Evolutionary conservation across 495 filamentous ascomycete species (phyloP), one percentile per base, ranked within the genome.

Genomic region (Penicillium bialowiezense): DNA sequence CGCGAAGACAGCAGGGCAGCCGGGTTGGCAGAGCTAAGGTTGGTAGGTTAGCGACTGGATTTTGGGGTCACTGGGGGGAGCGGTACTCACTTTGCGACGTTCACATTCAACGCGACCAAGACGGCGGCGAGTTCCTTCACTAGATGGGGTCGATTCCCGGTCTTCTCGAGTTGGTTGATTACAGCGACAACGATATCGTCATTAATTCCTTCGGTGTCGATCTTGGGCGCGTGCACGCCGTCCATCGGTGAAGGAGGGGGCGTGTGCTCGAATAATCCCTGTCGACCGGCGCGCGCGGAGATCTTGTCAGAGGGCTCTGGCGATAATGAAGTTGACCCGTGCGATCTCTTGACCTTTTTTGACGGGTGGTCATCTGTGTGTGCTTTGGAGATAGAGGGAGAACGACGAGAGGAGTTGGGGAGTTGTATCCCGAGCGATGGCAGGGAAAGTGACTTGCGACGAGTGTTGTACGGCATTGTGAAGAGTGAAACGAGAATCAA

Each of bases 111-210:
- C 21, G 78, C 78, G 52, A 87, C 78, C 44, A 98, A 78, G 18
- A 95, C 78, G 5, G 86, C 77, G 35, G 93, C 91, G 28, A 98
- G 81, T 70, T 97, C 95, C 68, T 96, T 97, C 41, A 97, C 89
- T 18, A 96, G 71, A 56, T 97, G 93, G 4, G 93, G 93, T 42
- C 90, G 78, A 71, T 98, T 98, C 26, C 87, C 89, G 7, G 95
- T 93, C 64, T 86, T 85, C 65, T 97, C 89, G 50, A 98, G 73
- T 69, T 95, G 91, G 48, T 93, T 74, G 49, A 97, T 90, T 35
- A 95, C 91, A 9, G 81, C 91, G 53, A 93, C 85, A 34, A 98
- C 91, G 49, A 98, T 95, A 52, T 96, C 91, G 66, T 98, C 93
- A 58, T 88, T 87, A 68, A 97, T 93, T 41, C 88, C 88, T 52